phyloP scores from a whole-genome alignment of 345 rosid genomes.

The Eucalyptus sp. region DNA sequence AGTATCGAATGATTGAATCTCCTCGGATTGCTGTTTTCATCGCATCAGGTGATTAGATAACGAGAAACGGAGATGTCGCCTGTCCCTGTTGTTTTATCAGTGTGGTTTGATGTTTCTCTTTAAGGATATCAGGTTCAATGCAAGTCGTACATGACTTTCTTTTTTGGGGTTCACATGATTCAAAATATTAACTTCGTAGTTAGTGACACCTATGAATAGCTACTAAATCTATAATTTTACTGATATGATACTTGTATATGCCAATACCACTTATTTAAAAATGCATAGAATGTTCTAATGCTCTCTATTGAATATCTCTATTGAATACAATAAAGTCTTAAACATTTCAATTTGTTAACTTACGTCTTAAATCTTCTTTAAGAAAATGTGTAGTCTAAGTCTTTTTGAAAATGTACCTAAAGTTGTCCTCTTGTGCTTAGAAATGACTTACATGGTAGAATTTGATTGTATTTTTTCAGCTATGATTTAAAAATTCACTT shows the following conservation, averaged over 20 bases:
- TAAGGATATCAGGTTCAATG: neutral
- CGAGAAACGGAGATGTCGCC: neutral
- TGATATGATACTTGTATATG: neutral
- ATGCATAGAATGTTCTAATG: fast-evolving
- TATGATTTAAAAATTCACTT: neutral
- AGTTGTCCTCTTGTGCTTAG: neutral
- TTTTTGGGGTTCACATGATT: neutral
- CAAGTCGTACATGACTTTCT: neutral
- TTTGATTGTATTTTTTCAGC: neutral
- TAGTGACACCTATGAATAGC: neutral
- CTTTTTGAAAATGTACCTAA: neutral
- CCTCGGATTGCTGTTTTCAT: neutral
- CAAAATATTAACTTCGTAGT: neutral
- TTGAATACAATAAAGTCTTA: neutral
- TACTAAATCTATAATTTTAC: neutral
- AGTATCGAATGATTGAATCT: neutral
- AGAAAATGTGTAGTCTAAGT: neutral
- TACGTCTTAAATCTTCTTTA: neutral
- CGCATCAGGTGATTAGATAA: neutral
- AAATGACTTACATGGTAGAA: neutral
- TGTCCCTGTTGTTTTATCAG: neutral
- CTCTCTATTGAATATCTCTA: neutral
- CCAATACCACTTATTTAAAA: fast-evolving
- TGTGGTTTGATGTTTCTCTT: neutral
- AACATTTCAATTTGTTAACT: neutral